Conservation (phyloP, 73 alveolate genomes). For the Paramecium caudatum region DNA sequence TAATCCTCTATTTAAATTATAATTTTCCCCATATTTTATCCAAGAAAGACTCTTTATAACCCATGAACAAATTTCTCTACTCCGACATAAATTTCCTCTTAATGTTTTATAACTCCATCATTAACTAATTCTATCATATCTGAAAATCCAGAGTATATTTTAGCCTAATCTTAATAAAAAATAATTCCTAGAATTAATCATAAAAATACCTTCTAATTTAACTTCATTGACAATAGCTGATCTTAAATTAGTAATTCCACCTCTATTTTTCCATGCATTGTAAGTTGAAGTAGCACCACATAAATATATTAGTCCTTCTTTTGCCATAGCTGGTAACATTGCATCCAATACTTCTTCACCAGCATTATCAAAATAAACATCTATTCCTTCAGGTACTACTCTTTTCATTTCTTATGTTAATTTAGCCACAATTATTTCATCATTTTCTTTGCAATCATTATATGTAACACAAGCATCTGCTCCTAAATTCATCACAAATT, state of each 20-base stretch:
- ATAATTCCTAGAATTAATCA: background rate
- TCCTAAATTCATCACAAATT: conserved; percentile 25
- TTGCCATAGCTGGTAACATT: conserved; percentile 65
- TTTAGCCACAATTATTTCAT: conserved; percentile 40
- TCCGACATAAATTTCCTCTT: conserved; percentile 79
- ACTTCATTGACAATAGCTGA: background rate
- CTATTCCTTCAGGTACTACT: conserved; percentile 73
- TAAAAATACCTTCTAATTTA: background rate
- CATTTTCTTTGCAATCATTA: conserved; percentile 64
- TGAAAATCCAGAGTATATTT: conserved; percentile 14
- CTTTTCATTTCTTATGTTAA: conserved; percentile 38
- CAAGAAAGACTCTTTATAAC: conserved; percentile 76
- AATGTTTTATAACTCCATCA: conserved; percentile 45
- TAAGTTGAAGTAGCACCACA: conserved; percentile 78
- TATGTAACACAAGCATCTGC: conserved; percentile 66
- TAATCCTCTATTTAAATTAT: conserved; percentile 58
- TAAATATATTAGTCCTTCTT: conserved; percentile 39
- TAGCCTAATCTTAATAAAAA: conserved; percentile 6
- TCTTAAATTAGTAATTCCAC: conserved; percentile 40
- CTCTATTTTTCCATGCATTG: conserved; percentile 70
- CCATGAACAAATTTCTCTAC: conserved; percentile 77
- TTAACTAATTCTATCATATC: background rate
- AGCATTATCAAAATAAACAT: conserved; percentile 75
- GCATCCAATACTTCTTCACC: conserved; percentile 77
- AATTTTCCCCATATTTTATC: conserved; percentile 82